Base-by-base conservation (phyloP, 495 filamentous ascomycete species). In the Tuber microsphaerosporum region DNA sequence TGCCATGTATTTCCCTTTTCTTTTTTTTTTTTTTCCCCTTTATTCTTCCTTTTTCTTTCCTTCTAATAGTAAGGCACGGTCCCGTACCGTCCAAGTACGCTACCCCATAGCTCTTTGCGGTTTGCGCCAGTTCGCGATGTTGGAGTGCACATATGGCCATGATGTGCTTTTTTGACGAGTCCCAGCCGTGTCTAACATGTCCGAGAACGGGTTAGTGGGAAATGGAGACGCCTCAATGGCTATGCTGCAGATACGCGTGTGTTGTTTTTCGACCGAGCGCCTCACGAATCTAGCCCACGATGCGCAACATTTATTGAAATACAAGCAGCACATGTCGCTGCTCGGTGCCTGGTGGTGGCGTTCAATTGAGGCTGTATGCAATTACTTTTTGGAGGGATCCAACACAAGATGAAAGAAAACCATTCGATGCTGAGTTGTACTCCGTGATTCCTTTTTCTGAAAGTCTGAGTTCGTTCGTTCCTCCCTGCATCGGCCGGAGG, bases 101-200 rank as follows among this genome's bases (percentile, higher is more conserved):
- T 34, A 65, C 56, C 26, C 56, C 56, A 65, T 31, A 34, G 6
- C 56, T 31, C 56, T 34, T 4, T 65, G 20, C 0, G 26, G 31
- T 34, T 19, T 65, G 26, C 26, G 31, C 56, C 12, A 34, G 31
- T 34, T 34, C 56, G 34, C 26, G 26, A 65, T 65, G 56, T 65
- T 65, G 26, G 56, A 19, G 26, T 34, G 26, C 56, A 65, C 26
- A 65, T 31, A 65, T 34, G 31, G 26, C 56, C 26, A 65, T 34
- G 56, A 65, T 65, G 56, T 65, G 56, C 56, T 65, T 65, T 34
- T 65, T 34, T 65, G 56, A 34, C 56, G 56, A 65, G 56, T 19
- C 26, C 56, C 26, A 65, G 56, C 26, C 56, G 56, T 65, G 31
- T 65, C 56, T 34, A 5, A 34, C 56, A 65, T 65, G 14, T 7